phyloP scores from a whole-genome alignment of 306 rosid genomes.

The Trichosanthes truncata region DNA sequence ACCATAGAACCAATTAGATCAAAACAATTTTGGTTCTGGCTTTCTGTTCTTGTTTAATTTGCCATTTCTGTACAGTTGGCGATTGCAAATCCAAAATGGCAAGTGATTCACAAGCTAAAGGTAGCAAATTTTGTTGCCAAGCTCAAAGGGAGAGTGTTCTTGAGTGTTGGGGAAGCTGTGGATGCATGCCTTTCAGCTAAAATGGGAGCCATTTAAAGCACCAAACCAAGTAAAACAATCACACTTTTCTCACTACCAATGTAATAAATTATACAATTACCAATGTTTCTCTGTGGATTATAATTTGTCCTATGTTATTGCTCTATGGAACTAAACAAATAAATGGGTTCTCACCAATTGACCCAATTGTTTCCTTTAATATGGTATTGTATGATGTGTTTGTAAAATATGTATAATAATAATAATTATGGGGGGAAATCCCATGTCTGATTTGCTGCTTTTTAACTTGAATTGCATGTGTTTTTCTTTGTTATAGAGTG shows the following conservation, averaged over 20 bases:
- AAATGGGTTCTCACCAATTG: not conserved
- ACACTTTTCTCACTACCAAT: not conserved
- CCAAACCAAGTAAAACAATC: not conserved
- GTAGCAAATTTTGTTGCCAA: slow-evolving; percentile 44
- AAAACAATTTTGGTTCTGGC: not conserved
- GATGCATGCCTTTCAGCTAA: slow-evolving; percentile 17
- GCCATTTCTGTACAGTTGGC: slow-evolving; percentile 31
- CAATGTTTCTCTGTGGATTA: not conserved
- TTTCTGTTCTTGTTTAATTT: not conserved
- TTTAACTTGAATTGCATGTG: not conserved
- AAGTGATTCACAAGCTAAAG: slow-evolving; percentile 77
- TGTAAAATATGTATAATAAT: not conserved
- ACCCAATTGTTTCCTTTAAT: not conserved
- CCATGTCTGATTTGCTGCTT: not conserved
- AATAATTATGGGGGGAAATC: not conserved
- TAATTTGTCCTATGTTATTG: not conserved
- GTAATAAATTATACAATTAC: not conserved
- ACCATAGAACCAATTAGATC: not conserved
- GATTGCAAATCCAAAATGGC: slow-evolving; percentile 70
- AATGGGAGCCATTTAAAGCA: slow-evolving; percentile 3
- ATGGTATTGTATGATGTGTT: not conserved
- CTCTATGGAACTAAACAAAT: not conserved
- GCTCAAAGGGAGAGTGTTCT: slow-evolving; percentile 48
- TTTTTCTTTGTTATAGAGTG: not conserved
- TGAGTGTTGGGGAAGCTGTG: slow-evolving; percentile 81